Conservation (phyloP, 208 protist genomes). For the Leishmania major region DNA sequence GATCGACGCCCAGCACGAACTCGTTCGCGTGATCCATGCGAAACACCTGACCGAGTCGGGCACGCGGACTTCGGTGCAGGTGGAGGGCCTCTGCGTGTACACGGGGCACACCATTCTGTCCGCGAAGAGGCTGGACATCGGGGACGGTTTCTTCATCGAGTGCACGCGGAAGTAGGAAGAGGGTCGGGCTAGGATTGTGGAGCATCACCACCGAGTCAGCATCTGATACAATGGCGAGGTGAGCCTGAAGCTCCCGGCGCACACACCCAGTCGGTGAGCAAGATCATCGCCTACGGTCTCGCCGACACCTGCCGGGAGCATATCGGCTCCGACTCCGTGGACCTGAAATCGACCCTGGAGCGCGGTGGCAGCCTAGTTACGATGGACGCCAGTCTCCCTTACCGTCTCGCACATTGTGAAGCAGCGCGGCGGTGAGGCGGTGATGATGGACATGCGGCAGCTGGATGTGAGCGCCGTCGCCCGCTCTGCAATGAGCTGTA, state of each 20-base stretch:
- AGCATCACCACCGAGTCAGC: constrained; percentile 29
- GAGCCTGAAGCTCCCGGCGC: constrained; percentile 24
- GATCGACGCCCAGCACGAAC: constrained; percentile 20
- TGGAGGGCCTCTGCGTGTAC: constrained; percentile 26
- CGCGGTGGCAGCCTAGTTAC: constrained; percentile 25
- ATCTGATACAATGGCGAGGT: constrained; percentile 26
- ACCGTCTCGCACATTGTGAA: constrained; percentile 32
- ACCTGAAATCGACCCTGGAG: constrained; percentile 20
- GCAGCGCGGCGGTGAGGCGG: neutral
- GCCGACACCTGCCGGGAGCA: constrained; percentile 23
- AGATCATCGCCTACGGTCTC: constrained; percentile 27
- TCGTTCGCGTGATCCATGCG: constrained; percentile 27
- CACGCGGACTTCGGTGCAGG: constrained; percentile 6
- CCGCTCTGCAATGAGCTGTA: constrained; percentile 21
- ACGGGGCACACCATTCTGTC: constrained; percentile 34
- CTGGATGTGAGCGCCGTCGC: constrained; percentile 44
- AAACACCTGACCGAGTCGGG: neutral
- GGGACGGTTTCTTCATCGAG: constrained; percentile 15
- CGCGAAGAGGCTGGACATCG: constrained; percentile 16
- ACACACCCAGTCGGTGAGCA: constrained; percentile 27
- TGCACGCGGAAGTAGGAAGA: constrained; percentile 29
- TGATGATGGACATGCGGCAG: constrained; percentile 36
- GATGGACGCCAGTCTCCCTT: constrained; percentile 33
- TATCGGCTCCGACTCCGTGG: constrained; percentile 27
- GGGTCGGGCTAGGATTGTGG: constrained; percentile 13